Conservation (phyloP, 768 basidiomycete species). For the Lactarius indigo region DNA sequence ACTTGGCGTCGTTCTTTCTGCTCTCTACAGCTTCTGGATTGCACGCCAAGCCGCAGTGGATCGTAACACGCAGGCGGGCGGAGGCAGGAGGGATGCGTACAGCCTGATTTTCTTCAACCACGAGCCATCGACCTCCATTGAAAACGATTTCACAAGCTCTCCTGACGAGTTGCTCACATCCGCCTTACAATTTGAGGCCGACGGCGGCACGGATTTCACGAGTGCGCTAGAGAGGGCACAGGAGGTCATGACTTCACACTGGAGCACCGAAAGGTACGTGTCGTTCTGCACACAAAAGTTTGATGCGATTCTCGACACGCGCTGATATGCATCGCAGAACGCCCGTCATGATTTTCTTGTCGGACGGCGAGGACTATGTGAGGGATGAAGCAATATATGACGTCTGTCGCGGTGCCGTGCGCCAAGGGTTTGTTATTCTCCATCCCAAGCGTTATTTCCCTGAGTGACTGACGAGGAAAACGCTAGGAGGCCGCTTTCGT, state of each 20-base stretch:
- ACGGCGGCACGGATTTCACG: conserved; percentile 44
- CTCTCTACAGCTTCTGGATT: conserved; percentile 52
- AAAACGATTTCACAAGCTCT: conserved; percentile 45
- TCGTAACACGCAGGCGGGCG: conserved; percentile 26
- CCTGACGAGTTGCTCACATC: conserved; percentile 43
- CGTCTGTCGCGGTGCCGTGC: conserved; percentile 41
- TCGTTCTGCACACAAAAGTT: background rate
- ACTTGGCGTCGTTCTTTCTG: conserved; percentile 55
- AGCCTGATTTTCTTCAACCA: conserved; percentile 49
- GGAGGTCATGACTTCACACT: conserved; percentile 40
- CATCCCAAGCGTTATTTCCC: background rate
- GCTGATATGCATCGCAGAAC: conserved; percentile 33
- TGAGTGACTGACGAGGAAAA: background rate
- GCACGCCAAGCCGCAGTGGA: conserved; percentile 43
- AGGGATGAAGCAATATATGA: conserved; percentile 39
- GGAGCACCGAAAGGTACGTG: conserved; percentile 48
- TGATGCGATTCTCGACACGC: background rate
- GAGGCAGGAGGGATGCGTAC: conserved; percentile 48
- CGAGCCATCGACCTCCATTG: conserved; percentile 28
- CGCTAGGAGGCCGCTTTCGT: conserved; percentile 51
- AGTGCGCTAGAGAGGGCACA: conserved; percentile 39
- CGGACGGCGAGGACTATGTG: conserved; percentile 48
- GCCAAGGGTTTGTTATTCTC: conserved; percentile 38
- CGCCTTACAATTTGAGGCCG: conserved; percentile 34
- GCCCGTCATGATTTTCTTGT: conserved; percentile 54